Percentiles rank a stretch among this genome's conserved stretches.
phyloP scores from a whole-genome alignment of 352 stramenopile genomes.

The Phytophthora colocasiae region DNA sequence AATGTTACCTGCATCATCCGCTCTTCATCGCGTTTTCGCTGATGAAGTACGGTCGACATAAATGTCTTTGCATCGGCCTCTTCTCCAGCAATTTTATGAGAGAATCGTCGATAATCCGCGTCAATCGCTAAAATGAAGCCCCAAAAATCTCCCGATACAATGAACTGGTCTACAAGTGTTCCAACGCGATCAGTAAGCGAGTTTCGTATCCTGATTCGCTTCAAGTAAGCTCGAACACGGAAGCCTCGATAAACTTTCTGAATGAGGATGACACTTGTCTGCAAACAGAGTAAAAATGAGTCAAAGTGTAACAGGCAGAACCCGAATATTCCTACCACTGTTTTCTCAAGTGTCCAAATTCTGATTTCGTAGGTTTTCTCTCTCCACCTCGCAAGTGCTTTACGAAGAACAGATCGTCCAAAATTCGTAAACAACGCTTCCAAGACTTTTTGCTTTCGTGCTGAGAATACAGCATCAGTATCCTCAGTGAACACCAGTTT shows the following conservation, averaged over 20 bases:
- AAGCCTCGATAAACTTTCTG: conserved; percentile 63
- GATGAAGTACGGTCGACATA: conserved; percentile 49
- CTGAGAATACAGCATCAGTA: background rate
- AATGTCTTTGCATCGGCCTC: conserved; percentile 59
- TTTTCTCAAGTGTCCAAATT: conserved; percentile 26
- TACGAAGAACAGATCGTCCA: conserved; percentile 20
- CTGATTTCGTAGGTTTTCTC: conserved; percentile 31
- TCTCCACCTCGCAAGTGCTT: conserved; percentile 46
- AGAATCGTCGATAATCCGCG: conserved; percentile 61
- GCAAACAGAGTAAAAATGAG: conserved; percentile 4
- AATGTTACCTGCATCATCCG: conserved; percentile 66
- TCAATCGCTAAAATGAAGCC: conserved; percentile 66
- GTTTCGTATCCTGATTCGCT: conserved; percentile 44
- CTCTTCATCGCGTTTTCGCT: conserved; percentile 58
- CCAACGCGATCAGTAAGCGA: conserved; percentile 53
- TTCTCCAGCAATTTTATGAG: conserved; percentile 51
- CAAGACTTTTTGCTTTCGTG: conserved; percentile 13
- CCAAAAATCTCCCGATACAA: conserved; percentile 67
- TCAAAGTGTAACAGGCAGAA: background rate
- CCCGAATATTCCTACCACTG: conserved; percentile 4
- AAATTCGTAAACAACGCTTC: conserved; percentile 13
- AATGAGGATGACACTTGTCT: conserved; percentile 45
- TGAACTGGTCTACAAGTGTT: conserved; percentile 51
- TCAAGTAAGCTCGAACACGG: conserved; percentile 51
- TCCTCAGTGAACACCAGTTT: conserved; percentile 6